These are phyloP conservation scores for Rhododendron henanense DNA, from an alignment of 148 eudicot genomes.

Conservation along the genomic window DNA sequence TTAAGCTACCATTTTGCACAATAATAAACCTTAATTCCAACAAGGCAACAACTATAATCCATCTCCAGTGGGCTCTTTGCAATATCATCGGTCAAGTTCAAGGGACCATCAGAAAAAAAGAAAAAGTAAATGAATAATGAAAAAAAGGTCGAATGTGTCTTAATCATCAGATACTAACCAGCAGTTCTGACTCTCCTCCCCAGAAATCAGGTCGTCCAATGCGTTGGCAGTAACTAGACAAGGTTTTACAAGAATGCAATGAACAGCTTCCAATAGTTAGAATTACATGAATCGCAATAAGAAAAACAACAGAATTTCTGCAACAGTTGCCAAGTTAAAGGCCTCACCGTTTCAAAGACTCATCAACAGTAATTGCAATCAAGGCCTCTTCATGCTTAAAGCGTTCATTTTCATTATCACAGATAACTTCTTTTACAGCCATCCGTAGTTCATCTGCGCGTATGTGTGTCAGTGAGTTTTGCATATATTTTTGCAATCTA, in stretches of 20 bases:
- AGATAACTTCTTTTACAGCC: conserved; percentile 90
- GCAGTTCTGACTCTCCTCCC: conserved; percentile 98
- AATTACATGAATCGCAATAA: background rate
- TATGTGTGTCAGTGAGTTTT: background rate
- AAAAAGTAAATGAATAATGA: background rate
- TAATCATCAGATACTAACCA: conserved; percentile 51
- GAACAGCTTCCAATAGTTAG: background rate
- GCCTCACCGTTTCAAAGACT: conserved; percentile 70
- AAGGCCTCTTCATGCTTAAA: conserved; percentile 68
- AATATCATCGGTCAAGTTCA: background rate
- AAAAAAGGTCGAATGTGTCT: background rate
- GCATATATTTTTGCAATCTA: background rate
- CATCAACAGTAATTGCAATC: conserved; percentile 85
- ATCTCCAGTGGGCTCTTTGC: background rate
- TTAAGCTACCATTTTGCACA: background rate
- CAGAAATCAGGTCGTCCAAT: conserved; percentile 83
- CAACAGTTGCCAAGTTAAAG: conserved; percentile 1
- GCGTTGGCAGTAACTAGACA: conserved; percentile 83
- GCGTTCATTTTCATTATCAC: conserved; percentile 60
- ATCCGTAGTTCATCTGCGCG: conserved; percentile 76
- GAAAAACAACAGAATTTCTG: background rate
- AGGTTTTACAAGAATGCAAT: background rate
- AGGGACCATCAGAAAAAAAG: background rate
- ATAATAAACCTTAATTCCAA: background rate
- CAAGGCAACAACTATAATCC: background rate